Percentiles rank a stretch among this genome's conserved stretches.
Conservation (phyloP, 2,329 filamentous ascomycete species). For the Pseudonectria buxi region DNA sequence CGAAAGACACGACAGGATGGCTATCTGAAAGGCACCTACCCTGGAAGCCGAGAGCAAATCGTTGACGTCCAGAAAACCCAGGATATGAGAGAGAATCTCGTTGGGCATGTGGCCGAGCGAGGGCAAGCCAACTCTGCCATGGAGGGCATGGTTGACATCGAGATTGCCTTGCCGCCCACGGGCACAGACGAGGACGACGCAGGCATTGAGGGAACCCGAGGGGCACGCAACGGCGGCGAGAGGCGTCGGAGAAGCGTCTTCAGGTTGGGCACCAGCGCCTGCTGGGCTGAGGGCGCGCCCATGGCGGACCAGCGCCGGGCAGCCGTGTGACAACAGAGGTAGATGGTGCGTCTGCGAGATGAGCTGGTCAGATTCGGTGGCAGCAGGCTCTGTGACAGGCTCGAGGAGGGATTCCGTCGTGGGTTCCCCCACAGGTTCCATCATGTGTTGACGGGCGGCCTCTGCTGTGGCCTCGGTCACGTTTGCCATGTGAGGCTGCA, state of each 20-base stretch:
- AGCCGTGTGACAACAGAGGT: slow-evolving; percentile 17
- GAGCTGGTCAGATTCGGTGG: slow-evolving; percentile 26
- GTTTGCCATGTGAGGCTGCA: too few relatives aligned
- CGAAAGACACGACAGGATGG: neutral
- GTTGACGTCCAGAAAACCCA: slow-evolving; percentile 50
- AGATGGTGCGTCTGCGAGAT: slow-evolving; percentile 28
- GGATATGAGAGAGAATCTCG: slow-evolving; percentile 49
- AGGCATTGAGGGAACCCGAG: slow-evolving; percentile 1
- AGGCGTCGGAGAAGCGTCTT: slow-evolving; percentile 5
- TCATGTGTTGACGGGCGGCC: too few relatives aligned
- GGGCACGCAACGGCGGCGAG: slow-evolving; percentile 5
- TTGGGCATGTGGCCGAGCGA: slow-evolving; percentile 42
- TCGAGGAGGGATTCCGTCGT: too few relatives aligned
- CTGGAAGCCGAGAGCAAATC: slow-evolving; percentile 50
- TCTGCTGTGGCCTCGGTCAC: too few relatives aligned
- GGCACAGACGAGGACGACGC: neutral
- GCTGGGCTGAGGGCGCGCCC: slow-evolving; percentile 13
- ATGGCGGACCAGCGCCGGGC: slow-evolving; percentile 7
- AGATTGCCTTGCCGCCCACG: neutral
- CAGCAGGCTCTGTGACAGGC: slow-evolving; percentile 17
- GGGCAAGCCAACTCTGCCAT: slow-evolving; percentile 4
- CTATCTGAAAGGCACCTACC: slow-evolving; percentile 34
- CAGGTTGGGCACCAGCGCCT: slow-evolving; percentile 26
- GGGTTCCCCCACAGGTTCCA: too few relatives aligned
- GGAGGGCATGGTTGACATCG: slow-evolving; percentile 1